These are phyloP conservation scores for Aspergillus viridinutans DNA, from an alignment of 2,329 filamentous ascomycete genomes.

Conservation along the genomic window DNA sequence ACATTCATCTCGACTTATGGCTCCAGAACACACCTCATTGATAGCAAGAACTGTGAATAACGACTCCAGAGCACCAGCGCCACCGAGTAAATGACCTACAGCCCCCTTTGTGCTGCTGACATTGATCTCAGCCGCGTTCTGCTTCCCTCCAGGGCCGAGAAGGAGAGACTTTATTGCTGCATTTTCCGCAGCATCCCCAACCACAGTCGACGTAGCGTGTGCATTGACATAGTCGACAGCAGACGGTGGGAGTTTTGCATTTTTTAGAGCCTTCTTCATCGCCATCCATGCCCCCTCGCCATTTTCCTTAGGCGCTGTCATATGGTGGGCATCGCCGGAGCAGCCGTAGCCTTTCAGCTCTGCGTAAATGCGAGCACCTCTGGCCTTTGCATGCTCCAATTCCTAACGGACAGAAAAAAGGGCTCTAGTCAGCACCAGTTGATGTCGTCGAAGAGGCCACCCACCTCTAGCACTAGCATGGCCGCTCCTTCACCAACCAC, in stretches of 20 bases:
- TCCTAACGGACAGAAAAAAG: conserved; percentile 47
- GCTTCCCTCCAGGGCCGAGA: conserved; percentile 65
- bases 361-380: conserved; percentile 80
- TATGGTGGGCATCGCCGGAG: conserved; percentile 86
- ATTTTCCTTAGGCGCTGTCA: conserved; percentile 82
- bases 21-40: conserved; percentile 58
- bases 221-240: conserved; percentile 91
- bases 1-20: not conserved
- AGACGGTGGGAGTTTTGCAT: conserved; percentile 64
- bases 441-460: not conserved
- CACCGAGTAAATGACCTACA: conserved; percentile 84
- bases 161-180: conserved; percentile 74
- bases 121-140: conserved; percentile 61
- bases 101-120: conserved; percentile 94
- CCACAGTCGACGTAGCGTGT: conserved; percentile 80
- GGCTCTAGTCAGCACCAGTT: not conserved
- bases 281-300: conserved; percentile 76
- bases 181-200: conserved; percentile 88
- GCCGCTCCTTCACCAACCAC: conserved; percentile 91
- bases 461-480: conserved; percentile 74
- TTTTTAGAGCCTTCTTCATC: conserved; percentile 77
- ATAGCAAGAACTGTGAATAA: conserved; percentile 79
- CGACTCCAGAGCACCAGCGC: conserved; percentile 85
- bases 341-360: conserved; percentile 86
- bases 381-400: conserved; percentile 74